Evolutionary conservation across 345 rosid species (phyloP).

Genomic region (Tarenaya hassleriana): DNA sequence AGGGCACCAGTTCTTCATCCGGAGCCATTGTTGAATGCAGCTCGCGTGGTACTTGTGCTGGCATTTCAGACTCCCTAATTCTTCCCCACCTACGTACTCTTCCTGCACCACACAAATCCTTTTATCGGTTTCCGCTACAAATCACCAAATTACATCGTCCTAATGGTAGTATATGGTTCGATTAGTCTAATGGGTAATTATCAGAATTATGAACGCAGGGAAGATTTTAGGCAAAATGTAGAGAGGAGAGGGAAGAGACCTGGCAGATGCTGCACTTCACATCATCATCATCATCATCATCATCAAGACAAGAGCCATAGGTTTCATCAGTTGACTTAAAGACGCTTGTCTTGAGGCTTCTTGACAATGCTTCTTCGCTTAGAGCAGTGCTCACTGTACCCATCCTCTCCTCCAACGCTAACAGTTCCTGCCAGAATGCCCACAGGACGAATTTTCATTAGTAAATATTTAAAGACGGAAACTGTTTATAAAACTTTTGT

Average conservation of each 20-base stretch:
- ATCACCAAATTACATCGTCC: no score
- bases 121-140: no score
- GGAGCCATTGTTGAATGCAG: conserved; percentile 81
- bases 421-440: conserved; percentile 54
- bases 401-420: conserved; percentile 93
- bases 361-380: conserved; percentile 69
- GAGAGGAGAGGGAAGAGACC: conserved; percentile 34
- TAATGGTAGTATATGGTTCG: no score
- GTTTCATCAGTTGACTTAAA: conserved; percentile 37
- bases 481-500: no score
- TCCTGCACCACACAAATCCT: conserved; percentile 71
- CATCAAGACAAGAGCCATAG: neutral
- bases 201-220: no score
- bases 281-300: conserved; percentile 34
- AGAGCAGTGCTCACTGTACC: conserved; percentile 95
- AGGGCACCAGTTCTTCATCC: conserved; percentile 95
- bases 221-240: no score
- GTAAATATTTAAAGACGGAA: no score
- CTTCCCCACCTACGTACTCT: conserved; percentile 69
- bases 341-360: conserved; percentile 52
- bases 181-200: no score
- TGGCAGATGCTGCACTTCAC: conserved; percentile 90
- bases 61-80: conserved; percentile 67
- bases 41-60: conserved; percentile 59
- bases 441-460: neutral